A percentile compares a stretch with the other conserved stretches of the same genome.
phyloP scores from a whole-genome alignment of 768 basidiomycete species.

The Gymnopilus junonius region DNA sequence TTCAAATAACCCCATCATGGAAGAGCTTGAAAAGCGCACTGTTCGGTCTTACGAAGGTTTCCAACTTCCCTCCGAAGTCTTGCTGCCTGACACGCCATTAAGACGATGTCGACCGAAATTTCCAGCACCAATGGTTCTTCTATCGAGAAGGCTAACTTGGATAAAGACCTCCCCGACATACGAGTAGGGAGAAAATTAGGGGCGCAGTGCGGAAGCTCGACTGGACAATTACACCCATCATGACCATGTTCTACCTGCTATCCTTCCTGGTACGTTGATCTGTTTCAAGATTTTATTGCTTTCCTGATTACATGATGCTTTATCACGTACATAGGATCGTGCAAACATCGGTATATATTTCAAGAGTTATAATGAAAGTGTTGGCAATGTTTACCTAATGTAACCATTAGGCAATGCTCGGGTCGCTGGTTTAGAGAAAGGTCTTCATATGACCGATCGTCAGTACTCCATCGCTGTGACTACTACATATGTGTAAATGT shows the following conservation, averaged over 20 bases:
- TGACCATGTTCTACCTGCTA: constrained; percentile 42
- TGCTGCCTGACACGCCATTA: background rate
- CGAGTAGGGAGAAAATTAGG: constrained; percentile 8
- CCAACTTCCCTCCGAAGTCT: background rate
- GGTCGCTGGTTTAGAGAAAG: constrained; percentile 51
- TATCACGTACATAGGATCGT: constrained; percentile 32
- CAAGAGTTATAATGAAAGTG: background rate
- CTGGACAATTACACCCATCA: constrained; percentile 34
- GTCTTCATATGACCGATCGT: constrained; percentile 40
- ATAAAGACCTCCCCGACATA: constrained; percentile 2
- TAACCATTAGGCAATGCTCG: constrained; percentile 42
- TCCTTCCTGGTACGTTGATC: constrained; percentile 36
- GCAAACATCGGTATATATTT: constrained; percentile 35
- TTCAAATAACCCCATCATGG: background rate
- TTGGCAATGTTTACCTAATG: background rate
- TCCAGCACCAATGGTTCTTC: constrained; percentile 6
- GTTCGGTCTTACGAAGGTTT: background rate
- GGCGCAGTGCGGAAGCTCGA: constrained; percentile 34
- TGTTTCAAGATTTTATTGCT: background rate
- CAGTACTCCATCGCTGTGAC: constrained; percentile 40
- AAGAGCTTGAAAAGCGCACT: background rate
- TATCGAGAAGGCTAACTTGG: background rate
- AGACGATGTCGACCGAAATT: background rate
- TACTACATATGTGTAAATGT: constrained; percentile 32
- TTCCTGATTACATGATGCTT: background rate